A percentile compares a stretch with the other conserved stretches of the same genome.
Evolutionary conservation across 352 stramenopile species (phyloP).

Genomic region (Globisporangium echinulatum): DNA sequence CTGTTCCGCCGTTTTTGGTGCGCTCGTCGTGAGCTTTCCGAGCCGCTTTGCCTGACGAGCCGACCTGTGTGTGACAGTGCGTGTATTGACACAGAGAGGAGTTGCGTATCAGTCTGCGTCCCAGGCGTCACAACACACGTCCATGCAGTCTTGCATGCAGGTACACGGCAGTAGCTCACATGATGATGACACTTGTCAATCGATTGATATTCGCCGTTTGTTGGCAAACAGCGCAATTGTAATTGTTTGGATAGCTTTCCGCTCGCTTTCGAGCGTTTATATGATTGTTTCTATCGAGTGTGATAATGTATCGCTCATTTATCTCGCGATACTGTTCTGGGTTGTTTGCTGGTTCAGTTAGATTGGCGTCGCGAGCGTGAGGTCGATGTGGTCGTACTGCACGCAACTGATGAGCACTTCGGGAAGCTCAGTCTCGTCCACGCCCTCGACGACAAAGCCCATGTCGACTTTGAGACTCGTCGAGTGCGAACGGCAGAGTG

Average conservation of each 20-base stretch:
- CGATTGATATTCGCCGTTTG: no score
- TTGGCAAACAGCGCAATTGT: no score
- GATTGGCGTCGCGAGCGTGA: slow-evolving; percentile 49
- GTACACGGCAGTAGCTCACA: no score
- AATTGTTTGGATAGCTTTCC: no score
- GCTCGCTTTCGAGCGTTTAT: no score
- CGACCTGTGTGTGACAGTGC: slow-evolving; percentile 34
- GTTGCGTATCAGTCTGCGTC: neutral
- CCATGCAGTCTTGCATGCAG: no score
- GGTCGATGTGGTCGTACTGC: slow-evolving; percentile 72
- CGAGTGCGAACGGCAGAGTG: slow-evolving; percentile 62
- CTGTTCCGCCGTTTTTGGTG: slow-evolving; percentile 21
- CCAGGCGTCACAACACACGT: neutral
- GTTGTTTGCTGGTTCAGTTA: neutral
- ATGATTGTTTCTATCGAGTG: no score
- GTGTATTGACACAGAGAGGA: neutral
- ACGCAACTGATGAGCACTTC: slow-evolving; percentile 78
- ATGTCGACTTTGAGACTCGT: slow-evolving; percentile 69
- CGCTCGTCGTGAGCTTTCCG: slow-evolving; percentile 38
- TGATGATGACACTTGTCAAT: no score
- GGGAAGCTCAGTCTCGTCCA: slow-evolving; percentile 57
- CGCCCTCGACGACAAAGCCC: slow-evolving; percentile 75
- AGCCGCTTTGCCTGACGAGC: slow-evolving; percentile 70
- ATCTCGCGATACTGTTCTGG: neutral
- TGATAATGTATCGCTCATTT: no score